Base-by-base conservation (phyloP, 2,329 filamentous ascomycete species). In the Neocatenulostroma microsporum region DNA sequence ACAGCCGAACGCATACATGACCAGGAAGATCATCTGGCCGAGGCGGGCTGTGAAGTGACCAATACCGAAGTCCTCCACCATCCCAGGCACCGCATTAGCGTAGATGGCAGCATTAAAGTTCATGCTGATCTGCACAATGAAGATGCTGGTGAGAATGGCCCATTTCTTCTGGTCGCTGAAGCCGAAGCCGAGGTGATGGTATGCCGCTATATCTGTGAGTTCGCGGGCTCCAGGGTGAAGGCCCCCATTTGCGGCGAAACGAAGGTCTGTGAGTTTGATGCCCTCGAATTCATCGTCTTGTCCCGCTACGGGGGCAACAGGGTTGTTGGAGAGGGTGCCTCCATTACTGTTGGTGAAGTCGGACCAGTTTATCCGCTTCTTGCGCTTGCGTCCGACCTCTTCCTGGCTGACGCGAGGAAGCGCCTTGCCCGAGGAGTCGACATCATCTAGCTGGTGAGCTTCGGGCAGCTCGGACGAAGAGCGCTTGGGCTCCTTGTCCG, bases 1-100 rank as follows among this genome's bases (percentile, higher is more conserved):
- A 57, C 85, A 91, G 23, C 85, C 85, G 56, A 91, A 88, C 24
- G 84, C 84, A 57, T 93, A 91, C 2, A 79, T 61, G 34, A 91
- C 72, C 25, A 93, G 63, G 63, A 89, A 91, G 44, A 87, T 75
- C 63, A 83, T 80, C 41, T 83, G 82, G 55, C 84, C 84, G 39
- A 76, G 73, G 37, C 83, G 75, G 4, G 80, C 83, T 3, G 73
- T 76, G 57, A 85, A 81, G 19, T 66, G 64, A 43, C 77, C 81
- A 43, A 89, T 78, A 30, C 63, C 48, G 47, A 84, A 91, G 42
- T 86, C 72, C 14, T 78, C 65, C 0, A 73, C 66, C 40, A 74
- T 63, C n/a, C 60, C 61, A 4, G 44, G 45, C 34, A 86, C 83
- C 17, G 80, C 80, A 1, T 57, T 72, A 17, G 24, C 24, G 19